Evolutionary conservation across 345 rosid species (phyloP).

Genomic region (Brassica incana): DNA sequence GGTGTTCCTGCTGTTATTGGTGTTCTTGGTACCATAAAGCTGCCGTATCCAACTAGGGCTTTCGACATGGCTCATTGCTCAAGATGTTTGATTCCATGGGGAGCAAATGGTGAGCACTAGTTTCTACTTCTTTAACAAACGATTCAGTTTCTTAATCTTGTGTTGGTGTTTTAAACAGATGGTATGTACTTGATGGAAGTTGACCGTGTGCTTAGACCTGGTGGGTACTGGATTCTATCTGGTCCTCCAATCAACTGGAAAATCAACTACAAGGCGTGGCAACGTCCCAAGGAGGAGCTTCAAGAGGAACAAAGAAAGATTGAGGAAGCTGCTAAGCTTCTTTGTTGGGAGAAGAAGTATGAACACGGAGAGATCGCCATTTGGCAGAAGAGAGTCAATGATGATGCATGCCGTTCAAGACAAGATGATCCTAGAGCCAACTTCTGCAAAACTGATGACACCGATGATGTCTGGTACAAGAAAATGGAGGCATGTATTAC

Average conservation of each 20-base stretch:
- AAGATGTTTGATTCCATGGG: constrained; percentile 98
- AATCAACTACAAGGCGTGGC: constrained; percentile 83
- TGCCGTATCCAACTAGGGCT: constrained; percentile 90
- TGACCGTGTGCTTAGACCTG: constrained; percentile 95
- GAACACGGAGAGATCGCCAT: constrained; percentile 91
- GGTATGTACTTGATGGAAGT: constrained; percentile 94
- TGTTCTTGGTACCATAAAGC: constrained; percentile 90
- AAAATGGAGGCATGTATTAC: constrained; percentile 87
- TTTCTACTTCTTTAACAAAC: not conserved
- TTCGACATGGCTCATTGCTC: constrained; percentile 99
- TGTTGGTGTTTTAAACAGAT: constrained; percentile 50
- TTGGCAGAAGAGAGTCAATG: constrained; percentile 83
- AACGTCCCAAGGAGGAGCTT: constrained; percentile 92
- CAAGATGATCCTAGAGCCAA: constrained; percentile 64
- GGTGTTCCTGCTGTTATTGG: constrained; percentile 99
- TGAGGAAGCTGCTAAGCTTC: constrained; percentile 80
- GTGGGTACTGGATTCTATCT: constrained; percentile 96
- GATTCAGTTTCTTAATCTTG: not conserved
- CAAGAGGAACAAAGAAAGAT: constrained; percentile 83
- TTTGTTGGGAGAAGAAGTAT: constrained; percentile 95
- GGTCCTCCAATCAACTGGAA: constrained; percentile 99
- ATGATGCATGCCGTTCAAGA: constrained; percentile 56
- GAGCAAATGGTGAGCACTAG: constrained; percentile 69
- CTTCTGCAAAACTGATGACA: constrained; percentile 71
- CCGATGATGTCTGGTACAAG: constrained; percentile 95